Evolutionary conservation across 2,329 filamentous ascomycete genomes (phyloP).

Genomic region (Colletotrichum sp.): DNA sequence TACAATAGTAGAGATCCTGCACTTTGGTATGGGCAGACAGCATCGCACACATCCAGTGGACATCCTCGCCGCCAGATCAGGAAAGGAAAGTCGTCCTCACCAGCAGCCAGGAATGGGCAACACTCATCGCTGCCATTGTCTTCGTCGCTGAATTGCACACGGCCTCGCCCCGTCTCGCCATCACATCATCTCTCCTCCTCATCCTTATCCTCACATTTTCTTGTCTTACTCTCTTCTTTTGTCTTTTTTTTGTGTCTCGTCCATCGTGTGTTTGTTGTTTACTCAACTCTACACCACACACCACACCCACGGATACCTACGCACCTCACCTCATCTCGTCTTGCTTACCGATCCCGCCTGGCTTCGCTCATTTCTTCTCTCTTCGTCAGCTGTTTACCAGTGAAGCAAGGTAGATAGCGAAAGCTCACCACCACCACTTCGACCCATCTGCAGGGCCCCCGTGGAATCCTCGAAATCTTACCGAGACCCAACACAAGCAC

Average conservation of each 20-base stretch:
- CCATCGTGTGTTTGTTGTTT: not conserved
- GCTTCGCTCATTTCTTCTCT: not conserved
- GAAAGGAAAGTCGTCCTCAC: not conserved
- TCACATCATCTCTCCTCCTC: not conserved
- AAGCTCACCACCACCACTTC: not conserved
- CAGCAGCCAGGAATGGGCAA: not conserved
- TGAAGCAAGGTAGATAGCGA: not conserved
- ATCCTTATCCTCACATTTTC: not conserved
- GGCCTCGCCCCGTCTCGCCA: not conserved
- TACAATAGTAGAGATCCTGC: not conserved
- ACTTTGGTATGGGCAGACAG: not conserved
- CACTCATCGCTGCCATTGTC: not conserved
- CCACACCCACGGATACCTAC: not conserved
- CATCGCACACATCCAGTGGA: not conserved
- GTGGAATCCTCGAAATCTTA: not conserved
- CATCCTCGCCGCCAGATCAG: not conserved
- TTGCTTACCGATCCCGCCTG: not conserved
- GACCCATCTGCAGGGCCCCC: not conserved
- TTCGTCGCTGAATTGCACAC: not conserved
- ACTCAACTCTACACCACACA: not conserved
- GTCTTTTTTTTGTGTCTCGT: not conserved
- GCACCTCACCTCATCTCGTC: not conserved
- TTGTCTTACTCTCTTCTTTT: not conserved
- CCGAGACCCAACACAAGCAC: not conserved
- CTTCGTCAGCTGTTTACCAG: not conserved